Percentiles rank a stretch among this genome's conserved stretches.
Conservation (phyloP, 805 yeast species). For the Candida easanensis region DNA sequence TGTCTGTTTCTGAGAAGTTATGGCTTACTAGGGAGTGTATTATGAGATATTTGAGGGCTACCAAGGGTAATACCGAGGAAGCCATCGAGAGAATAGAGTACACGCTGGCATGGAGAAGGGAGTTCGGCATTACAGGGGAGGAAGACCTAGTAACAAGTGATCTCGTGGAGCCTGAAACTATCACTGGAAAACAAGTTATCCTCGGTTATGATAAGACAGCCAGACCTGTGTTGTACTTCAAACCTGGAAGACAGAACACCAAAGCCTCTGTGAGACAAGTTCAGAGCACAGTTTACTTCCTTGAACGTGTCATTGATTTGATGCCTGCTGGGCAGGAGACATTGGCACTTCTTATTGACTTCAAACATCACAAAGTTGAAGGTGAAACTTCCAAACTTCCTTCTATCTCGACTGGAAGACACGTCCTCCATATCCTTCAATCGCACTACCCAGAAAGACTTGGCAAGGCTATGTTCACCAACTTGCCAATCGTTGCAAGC, state of each 20-base stretch:
- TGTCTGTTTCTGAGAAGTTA: conserved; percentile 62
- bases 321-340: conserved; percentile 98
- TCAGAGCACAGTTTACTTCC: conserved; percentile 90
- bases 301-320: conserved; percentile 87
- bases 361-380: conserved; percentile 63
- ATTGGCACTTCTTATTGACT: conserved; percentile 86
- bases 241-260: conserved; percentile 96
- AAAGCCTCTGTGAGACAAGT: conserved; percentile 87
- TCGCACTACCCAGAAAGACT: conserved; percentile 97
- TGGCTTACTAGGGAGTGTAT: conserved; percentile 95
- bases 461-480: conserved; percentile 87
- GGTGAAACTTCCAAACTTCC: conserved; percentile 57
- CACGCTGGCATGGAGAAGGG: conserved; percentile 90
- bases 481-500: conserved; percentile 93
- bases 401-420: conserved; percentile 87
- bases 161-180: conserved; percentile 63
- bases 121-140: conserved; percentile 69
- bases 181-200: conserved; percentile 88
- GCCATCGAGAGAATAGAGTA: conserved; percentile 73
- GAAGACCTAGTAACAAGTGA: conserved; percentile 56
- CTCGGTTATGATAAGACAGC: conserved; percentile 87
- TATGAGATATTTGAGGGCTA: conserved; percentile 85
- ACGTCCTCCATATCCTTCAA: conserved; percentile 88
- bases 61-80: conserved; percentile 78
- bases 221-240: conserved; percentile 88